phyloP scores from a whole-genome alignment of 2,329 filamentous ascomycete species.

The Xylariaceae sp. region DNA sequence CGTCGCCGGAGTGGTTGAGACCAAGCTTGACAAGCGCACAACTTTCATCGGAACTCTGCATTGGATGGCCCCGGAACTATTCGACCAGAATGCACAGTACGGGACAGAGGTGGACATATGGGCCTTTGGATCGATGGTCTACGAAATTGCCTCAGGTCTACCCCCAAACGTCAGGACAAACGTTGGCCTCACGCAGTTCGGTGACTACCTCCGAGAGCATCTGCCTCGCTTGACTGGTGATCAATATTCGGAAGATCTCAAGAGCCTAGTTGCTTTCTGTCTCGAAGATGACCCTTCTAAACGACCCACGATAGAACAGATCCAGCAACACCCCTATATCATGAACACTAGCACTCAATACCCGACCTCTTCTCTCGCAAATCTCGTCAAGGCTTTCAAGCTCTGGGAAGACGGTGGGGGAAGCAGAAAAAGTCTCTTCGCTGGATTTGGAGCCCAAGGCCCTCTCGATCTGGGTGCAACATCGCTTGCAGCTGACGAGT shows the following conservation, averaged over 20 bases:
- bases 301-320: slow-evolving; percentile 61
- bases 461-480: slow-evolving; percentile 36
- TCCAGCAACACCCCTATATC: slow-evolving; percentile 65
- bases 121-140: slow-evolving; percentile 76
- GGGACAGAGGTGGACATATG: slow-evolving; percentile 73
- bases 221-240: slow-evolving; percentile 64
- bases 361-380: slow-evolving; percentile 55
- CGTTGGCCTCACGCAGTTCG: slow-evolving; percentile 43
- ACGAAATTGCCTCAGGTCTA: slow-evolving; percentile 71
- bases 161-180: slow-evolving; percentile 60
- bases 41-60: slow-evolving; percentile 78
- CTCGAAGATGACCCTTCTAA: slow-evolving; percentile 60
- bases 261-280: slow-evolving; percentile 65
- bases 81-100: slow-evolving; percentile 56
- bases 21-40: slow-evolving; percentile 66
- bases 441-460: slow-evolving; percentile 49
- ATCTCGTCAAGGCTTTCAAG: slow-evolving; percentile 65
- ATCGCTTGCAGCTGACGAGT: slow-evolving; percentile 48
- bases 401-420: slow-evolving; percentile 70
- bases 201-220: slow-evolving; percentile 50
- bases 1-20: slow-evolving; percentile 71
- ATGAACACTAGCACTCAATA: slow-evolving; percentile 53
- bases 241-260: slow-evolving; percentile 61
- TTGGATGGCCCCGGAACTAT: slow-evolving; percentile 81
- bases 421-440: slow-evolving; percentile 58